These are phyloP conservation scores for Macrolepiota fuliginosa DNA, from an alignment of 768 basidiomycete species.

Conservation along the genomic window DNA sequence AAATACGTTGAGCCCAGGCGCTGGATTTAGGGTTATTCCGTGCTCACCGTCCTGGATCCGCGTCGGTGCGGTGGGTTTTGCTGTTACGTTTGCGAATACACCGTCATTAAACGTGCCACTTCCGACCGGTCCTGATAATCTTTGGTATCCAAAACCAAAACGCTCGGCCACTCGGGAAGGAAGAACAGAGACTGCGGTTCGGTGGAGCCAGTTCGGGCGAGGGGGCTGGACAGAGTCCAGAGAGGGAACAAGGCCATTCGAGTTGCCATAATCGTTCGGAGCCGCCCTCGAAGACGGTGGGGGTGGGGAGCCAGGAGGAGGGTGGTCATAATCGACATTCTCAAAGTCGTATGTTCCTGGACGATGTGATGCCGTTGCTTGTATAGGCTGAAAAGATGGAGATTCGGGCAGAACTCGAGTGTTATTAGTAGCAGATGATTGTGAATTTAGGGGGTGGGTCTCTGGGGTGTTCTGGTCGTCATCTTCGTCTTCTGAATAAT, in stretches of 20 bases:
- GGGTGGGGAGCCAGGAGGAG: constrained; percentile 84
- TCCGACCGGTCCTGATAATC: constrained; percentile 48
- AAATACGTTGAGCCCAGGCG: not conserved
- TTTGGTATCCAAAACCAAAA: constrained; percentile 39
- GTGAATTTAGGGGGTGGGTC: constrained; percentile 51
- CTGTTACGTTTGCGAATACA: constrained; percentile 93
- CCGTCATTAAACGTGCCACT: constrained; percentile 80
- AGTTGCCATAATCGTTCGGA: constrained; percentile 72
- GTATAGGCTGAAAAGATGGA: constrained; percentile 26
- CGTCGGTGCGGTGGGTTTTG: constrained; percentile 69
- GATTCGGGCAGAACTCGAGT: constrained; percentile 10
- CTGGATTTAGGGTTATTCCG: constrained; percentile 16
- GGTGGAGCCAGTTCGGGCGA: constrained; percentile 49
- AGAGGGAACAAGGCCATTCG: constrained; percentile 66
- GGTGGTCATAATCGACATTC: constrained; percentile 73
- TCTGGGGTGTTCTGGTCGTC: constrained; percentile 48
- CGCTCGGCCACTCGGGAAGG: constrained; percentile 49
- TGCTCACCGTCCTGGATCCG: constrained; percentile 58
- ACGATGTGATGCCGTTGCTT: constrained; percentile 17
- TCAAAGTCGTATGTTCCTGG: constrained; percentile 75
- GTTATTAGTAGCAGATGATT: constrained; percentile 5
- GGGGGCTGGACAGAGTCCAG: constrained; percentile 33
- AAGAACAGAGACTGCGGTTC: constrained; percentile 53
- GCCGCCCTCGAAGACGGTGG: constrained; percentile 58
- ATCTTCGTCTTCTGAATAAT: constrained; percentile 73